phyloP scores from a whole-genome alignment of 2,329 filamentous ascomycete genomes.

The Gremmenia infestans region DNA sequence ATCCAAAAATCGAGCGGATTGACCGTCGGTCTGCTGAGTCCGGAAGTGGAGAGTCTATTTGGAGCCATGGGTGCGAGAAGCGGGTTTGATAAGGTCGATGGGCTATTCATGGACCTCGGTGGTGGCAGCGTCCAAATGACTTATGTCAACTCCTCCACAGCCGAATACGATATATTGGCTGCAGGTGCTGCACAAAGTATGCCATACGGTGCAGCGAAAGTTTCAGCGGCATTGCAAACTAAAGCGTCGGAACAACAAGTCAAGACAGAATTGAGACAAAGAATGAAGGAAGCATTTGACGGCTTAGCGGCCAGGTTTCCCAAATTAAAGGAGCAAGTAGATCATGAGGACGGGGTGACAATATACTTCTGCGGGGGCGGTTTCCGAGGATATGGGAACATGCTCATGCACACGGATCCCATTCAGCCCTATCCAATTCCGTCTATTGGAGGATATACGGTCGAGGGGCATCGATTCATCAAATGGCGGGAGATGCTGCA shows the following conservation, averaged over 20 bases:
- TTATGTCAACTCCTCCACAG: constrained; percentile 48
- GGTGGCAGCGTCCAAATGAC: constrained; percentile 66
- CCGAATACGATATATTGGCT: constrained; percentile 47
- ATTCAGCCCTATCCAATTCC: constrained; percentile 78
- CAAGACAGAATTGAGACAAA: constrained; percentile 41
- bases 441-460: constrained; percentile 74
- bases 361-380: constrained; percentile 87
- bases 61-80: constrained; percentile 81
- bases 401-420: constrained; percentile 73
- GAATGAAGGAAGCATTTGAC: constrained; percentile 57
- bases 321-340: constrained; percentile 43
- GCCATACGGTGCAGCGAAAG: constrained; percentile 56
- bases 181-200: constrained; percentile 52
- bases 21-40: constrained; percentile 66
- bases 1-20: constrained; percentile 63
- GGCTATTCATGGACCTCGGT: constrained; percentile 82
- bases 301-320: constrained; percentile 46
- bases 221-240: constrained; percentile 45
- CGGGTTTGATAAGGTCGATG: constrained; percentile 63
- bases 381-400: constrained; percentile 85
- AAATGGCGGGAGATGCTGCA: constrained; percentile 47
- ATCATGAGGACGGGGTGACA: constrained; percentile 47
- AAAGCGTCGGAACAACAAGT: constrained; percentile 40
- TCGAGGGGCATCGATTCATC: constrained; percentile 55
- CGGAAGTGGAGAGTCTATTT: constrained; percentile 75